Evolutionary conservation across 2,329 filamentous ascomycete species (phyloP), one percentile per base, ranked within the genome.

Genomic region (Gnomoniopsis sp.): DNA sequence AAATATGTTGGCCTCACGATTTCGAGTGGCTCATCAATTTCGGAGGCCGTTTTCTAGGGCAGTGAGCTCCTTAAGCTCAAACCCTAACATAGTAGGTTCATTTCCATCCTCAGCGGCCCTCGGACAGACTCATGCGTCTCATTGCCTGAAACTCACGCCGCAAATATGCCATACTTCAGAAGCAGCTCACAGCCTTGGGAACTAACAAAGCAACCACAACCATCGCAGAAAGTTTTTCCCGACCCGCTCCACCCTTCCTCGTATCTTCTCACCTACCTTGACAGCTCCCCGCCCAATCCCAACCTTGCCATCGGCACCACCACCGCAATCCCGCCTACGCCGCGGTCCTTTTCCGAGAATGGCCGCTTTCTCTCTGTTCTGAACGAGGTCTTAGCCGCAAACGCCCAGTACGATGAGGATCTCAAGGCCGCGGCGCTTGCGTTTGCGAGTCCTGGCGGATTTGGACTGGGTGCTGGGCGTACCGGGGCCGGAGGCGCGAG

Each of bases 341-440:
- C 87, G 3, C 72, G 75, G 43, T 80, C 83, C 22, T 87, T 89
- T 66, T 74, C 70, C 22, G 80, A 83, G 66, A 89, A 89, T 68
- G 77, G 72, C 11, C 71, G 73, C 22, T 89, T 89, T 68, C 68
- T 85, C n/a, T 67, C 73, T 11, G 81, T 88, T 53, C 76, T 88
- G 22, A 78, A 85, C 65, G 74, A 82, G 17, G 83, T 87, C 1
- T 74, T 88, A 21, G 69, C 72, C 2, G 73, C 80, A 55, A 73
- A 87, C 62, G 85, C 84, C 3, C 74, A 79, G 48, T 64, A 79
- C n/a, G 86, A 88, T 59, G 80, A 82, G 4, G 74, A 75, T 34
- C 74, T 88, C 1, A 70, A 76, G 59, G 75, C 75, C 10, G 84
- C 88, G 67, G 86, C 85, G 0, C 75, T 77, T 41, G 84, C 82